A percentile compares a stretch with the other conserved stretches of the same genome.
Evolutionary conservation across 2,329 filamentous ascomycete species (phyloP).

Genomic region (Monosporascus sp.): DNA sequence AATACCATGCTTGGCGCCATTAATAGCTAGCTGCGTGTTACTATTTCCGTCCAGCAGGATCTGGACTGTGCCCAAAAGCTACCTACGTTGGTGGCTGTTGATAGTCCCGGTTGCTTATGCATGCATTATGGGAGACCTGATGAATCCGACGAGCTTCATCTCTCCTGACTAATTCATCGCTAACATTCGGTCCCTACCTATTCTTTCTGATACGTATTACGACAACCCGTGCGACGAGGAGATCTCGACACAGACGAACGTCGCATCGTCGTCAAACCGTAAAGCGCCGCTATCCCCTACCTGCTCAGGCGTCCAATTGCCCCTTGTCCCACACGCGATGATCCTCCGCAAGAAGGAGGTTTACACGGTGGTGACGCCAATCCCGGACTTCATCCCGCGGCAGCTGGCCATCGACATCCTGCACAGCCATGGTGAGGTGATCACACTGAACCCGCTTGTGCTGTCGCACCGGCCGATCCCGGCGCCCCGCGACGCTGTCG

Average conservation of each 20-base stretch:
- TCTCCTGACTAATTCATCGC: too few relatives aligned
- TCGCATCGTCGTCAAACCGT: not conserved
- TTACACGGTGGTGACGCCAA: conserved; percentile 65
- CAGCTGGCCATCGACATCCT: conserved; percentile 69
- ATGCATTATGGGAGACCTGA: too few relatives aligned
- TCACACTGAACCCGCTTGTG: conserved; percentile 65
- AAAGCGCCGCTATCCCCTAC: not conserved
- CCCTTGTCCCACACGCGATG: conserved; percentile 14
- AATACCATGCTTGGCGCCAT: not conserved
- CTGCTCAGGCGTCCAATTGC: not conserved
- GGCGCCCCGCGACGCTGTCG: conserved; percentile 59
- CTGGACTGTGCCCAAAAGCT: not conserved
- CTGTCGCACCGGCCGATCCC: conserved; percentile 58
- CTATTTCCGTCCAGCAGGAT: not conserved
- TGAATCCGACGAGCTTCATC: too few relatives aligned
- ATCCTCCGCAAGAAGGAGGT: conserved; percentile 59
- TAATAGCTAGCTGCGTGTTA: not conserved
- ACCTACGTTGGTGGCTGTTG: not conserved
- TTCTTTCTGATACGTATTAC: too few relatives aligned
- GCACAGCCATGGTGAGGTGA: conserved; percentile 65
- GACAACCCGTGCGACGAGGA: too few relatives aligned
- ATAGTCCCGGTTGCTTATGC: too few relatives aligned
- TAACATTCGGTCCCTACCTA: too few relatives aligned
- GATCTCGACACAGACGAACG: not conserved
- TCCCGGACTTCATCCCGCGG: conserved; percentile 64